Percentiles rank a stretch among this genome's conserved stretches.
Conservation (phyloP, 2,329 filamentous ascomycete species). For the Fusarium beomiforme region DNA sequence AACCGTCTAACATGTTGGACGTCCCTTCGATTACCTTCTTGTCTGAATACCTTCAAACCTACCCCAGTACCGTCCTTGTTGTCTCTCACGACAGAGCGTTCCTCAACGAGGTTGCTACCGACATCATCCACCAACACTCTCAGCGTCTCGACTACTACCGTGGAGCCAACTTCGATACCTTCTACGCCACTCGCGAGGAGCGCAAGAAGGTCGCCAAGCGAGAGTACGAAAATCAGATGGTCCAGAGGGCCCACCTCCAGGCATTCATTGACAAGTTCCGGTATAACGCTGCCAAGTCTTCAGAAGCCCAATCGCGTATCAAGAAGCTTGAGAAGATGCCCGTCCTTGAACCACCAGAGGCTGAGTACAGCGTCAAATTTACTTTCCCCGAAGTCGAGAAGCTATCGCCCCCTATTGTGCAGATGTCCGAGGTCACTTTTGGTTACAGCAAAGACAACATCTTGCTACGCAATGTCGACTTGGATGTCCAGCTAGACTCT, state of each 20-base stretch:
- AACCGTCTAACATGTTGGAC: conserved; percentile 99
- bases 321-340: conserved; percentile 99
- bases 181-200: conserved; percentile 98
- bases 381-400: conserved; percentile 98
- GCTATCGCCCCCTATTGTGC: conserved; percentile 94
- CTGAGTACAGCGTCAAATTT: conserved; percentile 96
- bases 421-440: conserved; percentile 93
- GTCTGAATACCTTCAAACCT: conserved; percentile 91
- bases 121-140: conserved; percentile 98
- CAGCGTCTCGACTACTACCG: conserved; percentile 98
- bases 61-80: conserved; percentile 94
- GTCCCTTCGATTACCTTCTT: conserved; percentile 99
- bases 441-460: conserved; percentile 85
- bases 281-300: conserved; percentile 98
- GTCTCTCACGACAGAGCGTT: conserved; percentile 99
- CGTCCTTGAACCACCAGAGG: conserved; percentile 86
- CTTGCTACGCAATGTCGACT: conserved; percentile 85
- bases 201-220: conserved; percentile 95
- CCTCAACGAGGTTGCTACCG: conserved; percentile 98
- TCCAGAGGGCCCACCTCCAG: conserved; percentile 89
- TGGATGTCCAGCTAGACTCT: conserved; percentile 97
- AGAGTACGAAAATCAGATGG: conserved; percentile 99
- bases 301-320: conserved; percentile 97
- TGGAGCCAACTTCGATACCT: conserved; percentile 94
- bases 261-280: conserved; percentile 99